phyloP scores from a whole-genome alignment of 2,329 filamentous ascomycete genomes.

The Aspergillus tamarii region DNA sequence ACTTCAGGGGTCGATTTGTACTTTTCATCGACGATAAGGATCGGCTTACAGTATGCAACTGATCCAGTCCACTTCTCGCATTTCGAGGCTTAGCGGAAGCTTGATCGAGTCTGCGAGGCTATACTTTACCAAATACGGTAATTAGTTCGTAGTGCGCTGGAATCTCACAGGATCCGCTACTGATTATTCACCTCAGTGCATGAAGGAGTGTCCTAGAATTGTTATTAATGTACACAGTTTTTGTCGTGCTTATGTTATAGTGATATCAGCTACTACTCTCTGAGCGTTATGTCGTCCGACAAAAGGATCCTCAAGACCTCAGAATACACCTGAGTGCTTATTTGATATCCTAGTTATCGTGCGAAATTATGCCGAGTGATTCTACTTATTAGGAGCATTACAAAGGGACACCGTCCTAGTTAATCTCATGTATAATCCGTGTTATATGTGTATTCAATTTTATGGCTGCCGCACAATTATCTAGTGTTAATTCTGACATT shows the following conservation, averaged over 20 bases:
- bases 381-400: neutral
- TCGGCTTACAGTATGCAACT: neutral
- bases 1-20: neutral
- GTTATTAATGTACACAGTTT: neutral
- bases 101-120: neutral
- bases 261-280: too few relatives aligned
- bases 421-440: neutral
- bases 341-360: neutral
- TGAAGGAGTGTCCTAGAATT: too few relatives aligned
- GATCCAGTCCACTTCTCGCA: neutral
- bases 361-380: rapidly evolving
- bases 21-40: neutral
- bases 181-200: neutral
- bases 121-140: neutral
- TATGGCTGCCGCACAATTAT: neutral
- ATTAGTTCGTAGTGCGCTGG: neutral
- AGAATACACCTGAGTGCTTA: neutral
- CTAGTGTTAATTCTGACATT: neutral
- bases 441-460: neutral
- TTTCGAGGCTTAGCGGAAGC: neutral
- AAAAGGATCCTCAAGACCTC: neutral
- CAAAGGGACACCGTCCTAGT: neutral
- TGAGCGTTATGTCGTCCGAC: neutral
- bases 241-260: neutral
- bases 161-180: neutral